Conservation (phyloP, 768 basidiomycete species). For the Rhodotorula sphaerocarpa region DNA sequence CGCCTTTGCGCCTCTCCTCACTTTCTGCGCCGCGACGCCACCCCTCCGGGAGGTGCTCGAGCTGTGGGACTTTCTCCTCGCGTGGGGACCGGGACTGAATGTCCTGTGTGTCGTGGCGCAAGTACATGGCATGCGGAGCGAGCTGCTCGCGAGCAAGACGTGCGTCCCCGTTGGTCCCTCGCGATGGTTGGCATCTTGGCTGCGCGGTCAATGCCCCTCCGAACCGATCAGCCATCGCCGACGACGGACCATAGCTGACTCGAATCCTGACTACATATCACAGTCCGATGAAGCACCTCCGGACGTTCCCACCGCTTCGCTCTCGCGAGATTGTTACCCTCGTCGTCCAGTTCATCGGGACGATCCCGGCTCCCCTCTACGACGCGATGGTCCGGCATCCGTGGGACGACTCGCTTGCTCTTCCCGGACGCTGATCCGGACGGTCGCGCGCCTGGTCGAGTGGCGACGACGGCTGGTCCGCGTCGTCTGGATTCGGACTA, state of each 20-base stretch:
- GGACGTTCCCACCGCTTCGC: constrained; percentile 86
- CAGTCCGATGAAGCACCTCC: constrained; percentile 88
- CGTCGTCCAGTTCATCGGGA: constrained; percentile 85
- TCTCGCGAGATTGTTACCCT: constrained; percentile 81
- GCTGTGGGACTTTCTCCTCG: constrained; percentile 94
- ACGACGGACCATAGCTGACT: not conserved
- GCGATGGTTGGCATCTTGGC: not conserved
- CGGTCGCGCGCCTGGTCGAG: not conserved
- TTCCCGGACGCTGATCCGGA: not conserved
- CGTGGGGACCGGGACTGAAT: constrained; percentile 93
- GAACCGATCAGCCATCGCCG: not conserved
- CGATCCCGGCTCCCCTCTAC: constrained; percentile 76
- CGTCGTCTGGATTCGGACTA: not conserved
- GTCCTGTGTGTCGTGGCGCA: constrained; percentile 96
- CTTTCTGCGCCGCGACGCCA: constrained; percentile 91
- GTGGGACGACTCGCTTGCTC: constrained; percentile 44
- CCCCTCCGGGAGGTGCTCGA: constrained; percentile 89
- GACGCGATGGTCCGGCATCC: constrained; percentile 84
- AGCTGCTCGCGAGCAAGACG: constrained; percentile 71
- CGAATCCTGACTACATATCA: not conserved
- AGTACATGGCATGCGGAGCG: constrained; percentile 75
- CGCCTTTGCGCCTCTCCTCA: constrained; percentile 92
- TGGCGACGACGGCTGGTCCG: too few relatives aligned
- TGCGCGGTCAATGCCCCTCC: too few relatives aligned
- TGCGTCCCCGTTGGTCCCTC: constrained; percentile 43